These are phyloP conservation scores for Metarhizium robertsii DNA, from an alignment of 2,329 filamentous ascomycete species.

Conservation along the genomic window DNA sequence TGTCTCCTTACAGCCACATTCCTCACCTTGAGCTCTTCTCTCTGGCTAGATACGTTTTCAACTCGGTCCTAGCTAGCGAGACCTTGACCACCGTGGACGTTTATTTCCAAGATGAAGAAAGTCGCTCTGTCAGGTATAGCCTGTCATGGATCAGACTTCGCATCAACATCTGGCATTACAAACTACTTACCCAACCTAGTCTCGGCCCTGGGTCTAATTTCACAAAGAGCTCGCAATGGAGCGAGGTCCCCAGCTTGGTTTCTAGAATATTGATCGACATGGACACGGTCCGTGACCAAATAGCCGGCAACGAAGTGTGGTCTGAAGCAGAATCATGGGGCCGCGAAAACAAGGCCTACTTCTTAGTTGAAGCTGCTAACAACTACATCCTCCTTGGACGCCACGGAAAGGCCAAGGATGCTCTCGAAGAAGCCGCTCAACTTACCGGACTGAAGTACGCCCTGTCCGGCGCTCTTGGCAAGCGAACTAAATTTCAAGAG, in stretches of 20 bases:
- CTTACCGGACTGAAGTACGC: conserved; percentile 69
- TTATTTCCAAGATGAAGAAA: conserved; percentile 14
- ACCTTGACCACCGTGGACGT: conserved; percentile 16
- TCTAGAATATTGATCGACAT: conserved; percentile 36
- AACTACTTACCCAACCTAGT: conserved; percentile 48
- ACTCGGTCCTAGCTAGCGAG: conserved; percentile 14
- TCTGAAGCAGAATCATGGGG: conserved; percentile 26
- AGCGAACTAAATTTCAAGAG: conserved; percentile 71
- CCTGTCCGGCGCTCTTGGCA: conserved; percentile 78
- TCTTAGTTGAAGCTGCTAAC: conserved; percentile 72
- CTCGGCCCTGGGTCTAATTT: conserved; percentile 45
- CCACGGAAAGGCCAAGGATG: conserved; percentile 63
- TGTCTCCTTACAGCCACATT: conserved; percentile 76
- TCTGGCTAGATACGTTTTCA: conserved; percentile 51
- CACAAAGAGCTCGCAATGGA: conserved; percentile 48
- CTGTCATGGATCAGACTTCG: conserved; percentile 58
- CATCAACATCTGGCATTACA: conserved; percentile 61
- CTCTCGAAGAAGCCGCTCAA: conserved; percentile 58
- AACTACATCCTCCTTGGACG: conserved; percentile 78
- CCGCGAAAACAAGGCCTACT: conserved; percentile 51
- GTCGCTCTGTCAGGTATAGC: conserved; percentile 39
- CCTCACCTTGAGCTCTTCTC: conserved; percentile 78
- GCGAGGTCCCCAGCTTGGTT: conserved; percentile 47
- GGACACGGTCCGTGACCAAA: conserved; percentile 28
- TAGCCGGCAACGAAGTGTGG: conserved; percentile 29